phyloP scores from a whole-genome alignment of 306 rosid genomes.

The Hippophae tibetana region DNA sequence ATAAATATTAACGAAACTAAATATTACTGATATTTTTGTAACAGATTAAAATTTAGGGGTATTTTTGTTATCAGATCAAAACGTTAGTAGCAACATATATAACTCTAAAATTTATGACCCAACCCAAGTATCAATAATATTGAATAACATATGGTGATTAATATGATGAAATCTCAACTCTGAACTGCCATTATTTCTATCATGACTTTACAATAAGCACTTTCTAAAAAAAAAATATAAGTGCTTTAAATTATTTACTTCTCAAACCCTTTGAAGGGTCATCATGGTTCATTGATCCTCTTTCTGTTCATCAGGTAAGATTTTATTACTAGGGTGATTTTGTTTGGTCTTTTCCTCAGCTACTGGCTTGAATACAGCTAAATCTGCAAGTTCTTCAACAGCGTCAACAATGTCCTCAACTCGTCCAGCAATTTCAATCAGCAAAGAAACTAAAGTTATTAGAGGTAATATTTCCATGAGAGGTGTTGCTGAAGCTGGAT shows the following conservation, averaged over 20 bases:
- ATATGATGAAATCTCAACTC: no score
- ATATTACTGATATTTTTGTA: no score
- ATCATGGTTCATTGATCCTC: slow-evolving; percentile 2
- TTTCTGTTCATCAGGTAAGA: slow-evolving; percentile 2
- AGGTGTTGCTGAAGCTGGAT: slow-evolving; percentile 7
- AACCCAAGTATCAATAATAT: no score
- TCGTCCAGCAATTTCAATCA: slow-evolving; percentile 41
- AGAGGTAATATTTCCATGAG: slow-evolving; percentile 52
- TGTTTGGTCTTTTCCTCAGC: slow-evolving; percentile 7
- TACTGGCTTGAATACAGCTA: slow-evolving; percentile 26
- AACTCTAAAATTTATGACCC: no score
- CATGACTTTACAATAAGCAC: not conserved
- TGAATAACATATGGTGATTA: no score
- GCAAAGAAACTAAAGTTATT: slow-evolving; percentile 48
- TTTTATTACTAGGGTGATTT: slow-evolving; percentile 3
- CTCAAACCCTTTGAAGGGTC: slow-evolving; percentile 16
- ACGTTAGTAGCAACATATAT: no score
- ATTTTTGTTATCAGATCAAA: no score
- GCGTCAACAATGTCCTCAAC: slow-evolving; percentile 48
- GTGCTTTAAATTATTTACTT: not conserved
- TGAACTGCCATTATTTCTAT: no score
- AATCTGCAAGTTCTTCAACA: slow-evolving; percentile 45
- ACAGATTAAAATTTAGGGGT: no score
- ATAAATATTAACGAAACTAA: no score
- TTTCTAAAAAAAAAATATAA: not conserved